Evolutionary conservation across 2,329 filamentous ascomycete species (phyloP).

Genomic region (Sarocladium brachiariae): DNA sequence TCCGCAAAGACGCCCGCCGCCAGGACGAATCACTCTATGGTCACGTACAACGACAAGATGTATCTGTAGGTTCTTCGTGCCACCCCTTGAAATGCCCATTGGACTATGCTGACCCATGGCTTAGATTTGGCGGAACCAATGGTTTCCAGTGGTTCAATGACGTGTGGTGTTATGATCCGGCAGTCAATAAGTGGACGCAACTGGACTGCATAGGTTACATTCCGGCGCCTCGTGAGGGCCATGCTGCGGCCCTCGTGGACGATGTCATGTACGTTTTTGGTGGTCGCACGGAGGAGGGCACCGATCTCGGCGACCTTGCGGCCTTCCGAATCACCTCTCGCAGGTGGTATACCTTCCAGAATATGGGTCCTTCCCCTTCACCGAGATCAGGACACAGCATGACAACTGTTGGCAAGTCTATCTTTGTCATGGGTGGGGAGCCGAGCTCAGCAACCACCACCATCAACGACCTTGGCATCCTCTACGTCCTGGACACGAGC

Average conservation of each 20-base stretch:
- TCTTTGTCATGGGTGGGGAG: slow-evolving; percentile 89
- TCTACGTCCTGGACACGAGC: slow-evolving; percentile 86
- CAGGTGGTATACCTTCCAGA: slow-evolving; percentile 98
- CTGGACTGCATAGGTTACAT: slow-evolving; percentile 98
- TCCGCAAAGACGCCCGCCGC: slow-evolving; percentile 63
- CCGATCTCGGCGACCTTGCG: slow-evolving; percentile 86
- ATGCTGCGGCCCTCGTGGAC: slow-evolving; percentile 86
- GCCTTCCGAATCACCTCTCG: slow-evolving; percentile 69
- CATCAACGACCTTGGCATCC: slow-evolving; percentile 76
- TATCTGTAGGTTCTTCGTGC: slow-evolving; percentile 63
- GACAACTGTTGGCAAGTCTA: slow-evolving; percentile 88
- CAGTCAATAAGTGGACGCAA: slow-evolving; percentile 75
- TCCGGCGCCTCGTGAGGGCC: slow-evolving; percentile 85
- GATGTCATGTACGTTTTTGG: slow-evolving; percentile 99
- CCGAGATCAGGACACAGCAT: slow-evolving; percentile 94
- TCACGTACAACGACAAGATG: slow-evolving; percentile 88
- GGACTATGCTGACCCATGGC: slow-evolving; percentile 13
- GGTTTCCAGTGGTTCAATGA: slow-evolving; percentile 98
- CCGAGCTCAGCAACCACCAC: slow-evolving; percentile 80
- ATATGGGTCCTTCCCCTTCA: slow-evolving; percentile 95
- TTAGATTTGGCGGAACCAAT: slow-evolving; percentile 93
- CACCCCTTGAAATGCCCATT: no score
- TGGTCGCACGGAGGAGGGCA: slow-evolving; percentile 86
- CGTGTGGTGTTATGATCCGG: slow-evolving; percentile 91
- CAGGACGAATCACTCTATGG: slow-evolving; percentile 87